phyloP scores from a whole-genome alignment of 257 asterid genomes.

The Hygrophila difformis region DNA sequence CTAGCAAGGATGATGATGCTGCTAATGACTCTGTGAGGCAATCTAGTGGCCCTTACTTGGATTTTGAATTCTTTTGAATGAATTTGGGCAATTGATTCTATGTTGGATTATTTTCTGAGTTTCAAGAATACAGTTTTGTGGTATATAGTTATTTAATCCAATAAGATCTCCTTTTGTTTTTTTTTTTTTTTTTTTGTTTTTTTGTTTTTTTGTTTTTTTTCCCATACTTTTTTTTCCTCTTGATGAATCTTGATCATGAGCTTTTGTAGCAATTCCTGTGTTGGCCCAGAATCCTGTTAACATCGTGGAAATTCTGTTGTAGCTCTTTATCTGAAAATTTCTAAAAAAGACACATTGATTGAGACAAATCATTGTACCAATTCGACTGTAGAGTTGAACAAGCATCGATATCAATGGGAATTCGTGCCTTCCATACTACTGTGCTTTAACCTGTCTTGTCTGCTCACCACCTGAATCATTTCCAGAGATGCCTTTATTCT shows the following conservation, averaged over 20 bases:
- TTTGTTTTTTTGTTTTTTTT: too few species aligned
- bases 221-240: constrained; percentile 1
- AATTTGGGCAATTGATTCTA: constrained; percentile 13
- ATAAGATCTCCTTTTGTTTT: constrained; percentile 19
- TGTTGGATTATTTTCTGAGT: too few species aligned
- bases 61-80: constrained; percentile 71
- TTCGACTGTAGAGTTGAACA: constrained; percentile 21
- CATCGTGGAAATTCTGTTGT: constrained; percentile 11
- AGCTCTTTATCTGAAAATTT: constrained; percentile 26
- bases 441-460: constrained; percentile 26
- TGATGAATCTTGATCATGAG: constrained; percentile 15
- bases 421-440: constrained; percentile 9
- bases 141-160: constrained; percentile 16
- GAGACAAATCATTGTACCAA: constrained; percentile 28
- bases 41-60: constrained; percentile 74
- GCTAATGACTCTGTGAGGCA: constrained; percentile 54
- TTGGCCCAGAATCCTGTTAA: constrained; percentile 16
- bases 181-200: too few species aligned
- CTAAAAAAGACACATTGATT: constrained; percentile 23
- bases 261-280: constrained; percentile 24
- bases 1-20: constrained; percentile 35
- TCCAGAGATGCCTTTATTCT: constrained; percentile 27
- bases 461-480: constrained; percentile 26
- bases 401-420: constrained; percentile 23
- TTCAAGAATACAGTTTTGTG: too few species aligned